These are phyloP conservation scores for Populus alba DNA, from an alignment of 345 rosid genomes.

Conservation along the genomic window DNA sequence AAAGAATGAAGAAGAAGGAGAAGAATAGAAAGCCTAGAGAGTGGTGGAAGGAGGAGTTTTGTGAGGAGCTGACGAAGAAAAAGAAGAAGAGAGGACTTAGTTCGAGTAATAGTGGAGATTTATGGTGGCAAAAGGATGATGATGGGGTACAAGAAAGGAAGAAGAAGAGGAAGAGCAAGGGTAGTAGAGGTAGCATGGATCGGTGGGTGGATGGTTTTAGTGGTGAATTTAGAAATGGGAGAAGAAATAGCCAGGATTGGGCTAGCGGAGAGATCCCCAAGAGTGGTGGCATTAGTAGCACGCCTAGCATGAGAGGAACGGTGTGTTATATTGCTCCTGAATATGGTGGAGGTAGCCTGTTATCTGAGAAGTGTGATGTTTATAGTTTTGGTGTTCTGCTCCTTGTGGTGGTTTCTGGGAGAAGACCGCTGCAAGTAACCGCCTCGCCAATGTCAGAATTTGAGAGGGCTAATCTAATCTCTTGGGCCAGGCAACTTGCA, in stretches of 20 bases:
- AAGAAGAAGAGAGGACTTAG: slow-evolving; percentile 47
- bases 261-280: slow-evolving; percentile 58
- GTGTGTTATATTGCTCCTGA: slow-evolving; percentile 83
- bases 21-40: slow-evolving; percentile 67
- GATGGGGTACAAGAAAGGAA: slow-evolving; percentile 35
- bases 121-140: slow-evolving; percentile 66
- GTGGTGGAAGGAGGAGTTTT: slow-evolving; percentile 89
- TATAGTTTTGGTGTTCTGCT: slow-evolving; percentile 75
- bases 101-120: slow-evolving; percentile 47
- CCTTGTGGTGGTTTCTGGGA: slow-evolving; percentile 64
- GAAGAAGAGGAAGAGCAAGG: slow-evolving; percentile 48
- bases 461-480: slow-evolving; percentile 74
- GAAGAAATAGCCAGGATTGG: slow-evolving; percentile 61
- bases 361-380: slow-evolving; percentile 72
- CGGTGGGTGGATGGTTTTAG: slow-evolving; percentile 51
- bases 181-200: slow-evolving; percentile 56
- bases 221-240: slow-evolving; percentile 47
- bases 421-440: slow-evolving; percentile 71
- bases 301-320: slow-evolving; percentile 86
- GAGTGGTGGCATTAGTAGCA: slow-evolving; percentile 77
- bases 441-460: slow-evolving; percentile 78
- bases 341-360: slow-evolving; percentile 62
- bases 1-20: slow-evolving; percentile 36
- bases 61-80: slow-evolving; percentile 64
- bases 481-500: slow-evolving; percentile 81